Evolutionary conservation across 352 stramenopile species (phyloP).

Genomic region (Phytopythium kandeliae): DNA sequence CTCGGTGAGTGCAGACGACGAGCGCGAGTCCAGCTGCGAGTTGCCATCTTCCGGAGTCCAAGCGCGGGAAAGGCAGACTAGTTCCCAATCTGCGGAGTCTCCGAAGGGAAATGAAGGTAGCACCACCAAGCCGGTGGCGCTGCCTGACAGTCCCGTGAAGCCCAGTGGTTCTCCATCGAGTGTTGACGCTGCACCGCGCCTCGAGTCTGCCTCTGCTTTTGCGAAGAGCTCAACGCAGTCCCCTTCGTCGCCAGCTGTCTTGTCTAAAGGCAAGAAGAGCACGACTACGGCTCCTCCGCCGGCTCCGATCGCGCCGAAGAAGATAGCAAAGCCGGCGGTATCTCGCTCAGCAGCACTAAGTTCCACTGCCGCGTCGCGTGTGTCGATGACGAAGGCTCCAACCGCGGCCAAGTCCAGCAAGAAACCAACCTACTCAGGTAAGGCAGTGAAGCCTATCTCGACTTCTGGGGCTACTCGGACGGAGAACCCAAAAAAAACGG

Average conservation of each 20-base stretch:
- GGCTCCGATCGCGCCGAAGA: slow-evolving; percentile 1
- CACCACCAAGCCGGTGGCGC: too few species aligned
- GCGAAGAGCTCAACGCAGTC: neutral
- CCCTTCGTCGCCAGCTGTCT: neutral
- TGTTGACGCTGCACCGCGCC: neutral
- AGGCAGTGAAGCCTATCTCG: neutral
- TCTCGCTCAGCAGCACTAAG: neutral
- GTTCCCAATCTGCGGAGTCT: too few species aligned
- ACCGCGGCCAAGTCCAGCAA: neutral
- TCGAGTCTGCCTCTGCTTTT: too few species aligned
- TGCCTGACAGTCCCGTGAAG: neutral
- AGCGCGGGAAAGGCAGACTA: too few species aligned
- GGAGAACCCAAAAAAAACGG: neutral
- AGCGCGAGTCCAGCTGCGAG: neutral
- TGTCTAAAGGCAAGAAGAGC: neutral
- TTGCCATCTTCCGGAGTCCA: too few species aligned
- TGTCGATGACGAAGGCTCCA: neutral
- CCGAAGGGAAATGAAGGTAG: too few species aligned
- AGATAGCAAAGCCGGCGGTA: neutral
- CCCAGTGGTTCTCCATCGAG: neutral
- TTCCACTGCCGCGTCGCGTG: neutral
- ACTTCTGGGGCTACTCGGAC: neutral
- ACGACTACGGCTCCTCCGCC: neutral
- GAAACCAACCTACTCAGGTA: neutral
- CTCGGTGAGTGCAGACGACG: neutral